A percentile compares a stretch with the other conserved stretches of the same genome.
Conservation (phyloP, 1,284 basidiomycete genomes). For the Ustilago vetiveriae region DNA sequence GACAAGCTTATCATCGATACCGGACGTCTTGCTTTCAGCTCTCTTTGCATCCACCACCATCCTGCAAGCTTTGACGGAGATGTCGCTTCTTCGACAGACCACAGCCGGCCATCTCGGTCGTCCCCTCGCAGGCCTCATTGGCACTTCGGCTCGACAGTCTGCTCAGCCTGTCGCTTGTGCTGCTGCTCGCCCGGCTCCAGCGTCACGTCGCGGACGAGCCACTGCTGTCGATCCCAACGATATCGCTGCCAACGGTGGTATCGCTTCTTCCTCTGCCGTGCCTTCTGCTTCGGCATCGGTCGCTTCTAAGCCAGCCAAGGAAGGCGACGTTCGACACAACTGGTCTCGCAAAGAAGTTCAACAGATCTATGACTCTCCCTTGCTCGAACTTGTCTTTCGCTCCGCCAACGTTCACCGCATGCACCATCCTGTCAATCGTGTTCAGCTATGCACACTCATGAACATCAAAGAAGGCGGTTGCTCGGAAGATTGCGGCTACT, state of each 20-base stretch:
- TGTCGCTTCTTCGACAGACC: constrained; percentile 45
- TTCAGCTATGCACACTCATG: constrained; percentile 97
- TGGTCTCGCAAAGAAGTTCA: constrained; percentile 62
- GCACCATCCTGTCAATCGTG: constrained; percentile 85
- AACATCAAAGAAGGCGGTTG: constrained; percentile 95
- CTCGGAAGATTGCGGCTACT: constrained; percentile 97
- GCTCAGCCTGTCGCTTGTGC: constrained; percentile 20
- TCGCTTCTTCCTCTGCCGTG: constrained; percentile 9
- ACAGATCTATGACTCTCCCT: constrained; percentile 61
- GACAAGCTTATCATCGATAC: background rate
- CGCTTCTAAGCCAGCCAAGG: constrained; percentile 6
- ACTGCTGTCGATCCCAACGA: constrained; percentile 49
- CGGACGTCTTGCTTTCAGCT: background rate
- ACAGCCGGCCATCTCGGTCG: constrained; percentile 24
- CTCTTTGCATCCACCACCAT: background rate
- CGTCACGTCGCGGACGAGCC: constrained; percentile 40
- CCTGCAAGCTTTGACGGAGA: background rate
- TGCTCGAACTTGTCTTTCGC: constrained; percentile 65
- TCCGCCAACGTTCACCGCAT: constrained; percentile 78
- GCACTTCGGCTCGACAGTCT: constrained; percentile 21
- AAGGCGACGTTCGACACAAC: constrained; percentile 47
- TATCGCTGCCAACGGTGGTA: constrained; percentile 18
- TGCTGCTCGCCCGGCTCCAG: constrained; percentile 11
- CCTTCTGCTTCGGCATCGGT: constrained; percentile 1
- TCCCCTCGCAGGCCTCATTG: constrained; percentile 20